Percentiles rank a stretch among this genome's conserved stretches.
Conservation (phyloP, 179 eudicot genomes). For the Spergularia azorica region DNA sequence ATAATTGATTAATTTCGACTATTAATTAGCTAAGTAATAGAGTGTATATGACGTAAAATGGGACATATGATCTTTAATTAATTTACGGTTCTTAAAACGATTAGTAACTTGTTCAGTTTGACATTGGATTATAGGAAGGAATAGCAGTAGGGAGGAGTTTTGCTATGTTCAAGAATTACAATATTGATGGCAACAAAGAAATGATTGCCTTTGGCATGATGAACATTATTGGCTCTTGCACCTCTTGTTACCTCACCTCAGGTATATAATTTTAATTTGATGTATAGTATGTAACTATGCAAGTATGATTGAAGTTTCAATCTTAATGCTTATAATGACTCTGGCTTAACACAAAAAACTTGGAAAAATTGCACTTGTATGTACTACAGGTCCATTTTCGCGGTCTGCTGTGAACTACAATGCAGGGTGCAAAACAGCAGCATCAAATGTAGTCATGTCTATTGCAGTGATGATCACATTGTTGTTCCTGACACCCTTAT, state of each 20-base stretch:
- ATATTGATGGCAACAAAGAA: slow-evolving; percentile 99
- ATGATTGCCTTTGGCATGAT: slow-evolving; percentile 98
- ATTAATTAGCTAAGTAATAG: too few species aligned
- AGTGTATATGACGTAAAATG: not conserved
- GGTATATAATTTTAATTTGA: too few species aligned
- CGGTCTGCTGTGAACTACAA: slow-evolving; percentile 96
- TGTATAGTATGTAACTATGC: too few species aligned
- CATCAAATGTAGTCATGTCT: slow-evolving; percentile 91
- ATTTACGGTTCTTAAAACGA: not conserved
- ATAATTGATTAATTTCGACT: too few species aligned
- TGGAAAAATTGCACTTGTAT: too few species aligned
- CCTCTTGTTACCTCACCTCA: slow-evolving; percentile 81
- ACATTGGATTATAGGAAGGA: slow-evolving; percentile 66
- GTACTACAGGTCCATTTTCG: slow-evolving; percentile 83
- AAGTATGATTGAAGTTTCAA: too few species aligned
- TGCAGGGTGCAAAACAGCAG: slow-evolving; percentile 96
- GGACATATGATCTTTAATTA: not conserved
- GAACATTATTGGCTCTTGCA: slow-evolving; percentile 92
- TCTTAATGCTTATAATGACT: too few species aligned
- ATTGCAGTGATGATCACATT: slow-evolving; percentile 84
- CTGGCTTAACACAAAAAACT: too few species aligned
- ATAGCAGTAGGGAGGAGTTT: slow-evolving; percentile 98
- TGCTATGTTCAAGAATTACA: slow-evolving; percentile 95
- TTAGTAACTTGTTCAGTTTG: not conserved
- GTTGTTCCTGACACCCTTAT: slow-evolving; percentile 72